Evolutionary conservation across 1,284 basidiomycete species (phyloP), one percentile per base, ranked within the genome.

Genomic region (Bjerkandera adusta): DNA sequence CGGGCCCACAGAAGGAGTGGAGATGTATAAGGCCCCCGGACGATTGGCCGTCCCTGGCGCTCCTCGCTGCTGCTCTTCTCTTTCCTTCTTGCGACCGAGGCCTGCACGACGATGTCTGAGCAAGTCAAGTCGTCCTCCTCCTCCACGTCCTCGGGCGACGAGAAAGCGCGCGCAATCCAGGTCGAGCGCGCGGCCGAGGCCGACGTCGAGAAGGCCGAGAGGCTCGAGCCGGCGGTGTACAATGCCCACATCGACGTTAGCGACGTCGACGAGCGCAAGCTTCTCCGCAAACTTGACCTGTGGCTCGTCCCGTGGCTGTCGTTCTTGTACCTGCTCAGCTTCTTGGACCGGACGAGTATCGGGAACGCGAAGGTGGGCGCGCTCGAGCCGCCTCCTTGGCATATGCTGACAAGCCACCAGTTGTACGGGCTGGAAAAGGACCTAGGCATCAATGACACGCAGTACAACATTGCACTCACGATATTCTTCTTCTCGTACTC

Each of bases 341-440:
- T 86, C 66, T 64, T 85, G 40, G 89, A 92, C 66, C 77, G 89
- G 47, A 84, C 86, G 33, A 88, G 85, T 56, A 87, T 92, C 54
- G 89, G 88, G 61, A 91, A 91, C 66, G 86, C 86, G 10, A 82
- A 80, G 68, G 80, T 86, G 48, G 46, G 62, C 49, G 35, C 21
- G 18, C 21, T 12, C 27, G 33, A 7, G 21, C 35, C 29, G 8
- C 30, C 18, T 12, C 11, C 11, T 6, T 24, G 39, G 21, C 26
- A 30, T 16, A 40, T 24, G 29, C 21, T 46, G 26, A 44, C 42
- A 1, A 24, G 5, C n/a, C 13, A 34, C 18, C 55, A 83, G 82
- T 58, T 85, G 42, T 85, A 84, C 52, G 59, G 68, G 50, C 62
- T 85, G 58, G 79, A 79, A 57, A 47, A 50, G 8, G 72, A 77